Evolutionary conservation across 176 grass and related monocot genomes (phyloP).

Genomic region (Oryza meridionalis): DNA sequence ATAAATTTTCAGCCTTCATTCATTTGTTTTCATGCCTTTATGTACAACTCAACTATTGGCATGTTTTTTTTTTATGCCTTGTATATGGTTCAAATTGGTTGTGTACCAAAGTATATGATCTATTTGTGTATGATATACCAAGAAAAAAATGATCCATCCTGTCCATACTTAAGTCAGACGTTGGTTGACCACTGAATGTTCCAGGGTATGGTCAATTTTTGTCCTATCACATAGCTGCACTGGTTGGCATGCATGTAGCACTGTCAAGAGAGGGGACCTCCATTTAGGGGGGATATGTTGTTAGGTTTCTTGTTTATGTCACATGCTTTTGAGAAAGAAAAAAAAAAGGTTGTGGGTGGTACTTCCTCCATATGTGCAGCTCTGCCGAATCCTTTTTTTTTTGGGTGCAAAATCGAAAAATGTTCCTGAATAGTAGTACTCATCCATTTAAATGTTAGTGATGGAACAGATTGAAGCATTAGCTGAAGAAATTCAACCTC

Average conservation of each 20-base stretch:
- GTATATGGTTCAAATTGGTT: background rate
- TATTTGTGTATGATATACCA: constrained; percentile 1
- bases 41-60: background rate
- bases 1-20: background rate
- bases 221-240: background rate
- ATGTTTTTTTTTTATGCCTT: background rate
- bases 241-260: constrained; percentile 16
- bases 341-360: constrained; percentile 1
- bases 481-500: constrained; percentile 87
- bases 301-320: constrained; percentile 22
- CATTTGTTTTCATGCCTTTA: background rate
- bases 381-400: constrained; percentile 23
- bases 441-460: constrained; percentile 54
- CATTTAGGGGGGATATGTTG: constrained; percentile 8
- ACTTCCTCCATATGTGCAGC: background rate
- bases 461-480: constrained; percentile 90
- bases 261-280: constrained; percentile 33
- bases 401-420: background rate
- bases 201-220: too few species aligned
- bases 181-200: too few species aligned
- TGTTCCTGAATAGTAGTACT: constrained; percentile 7
- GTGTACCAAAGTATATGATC: background rate
- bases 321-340: background rate
- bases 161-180: background rate
- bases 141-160: background rate